phyloP scores from a whole-genome alignment of 2,329 filamentous ascomycete genomes.

The Periglandula ipomoeae region DNA sequence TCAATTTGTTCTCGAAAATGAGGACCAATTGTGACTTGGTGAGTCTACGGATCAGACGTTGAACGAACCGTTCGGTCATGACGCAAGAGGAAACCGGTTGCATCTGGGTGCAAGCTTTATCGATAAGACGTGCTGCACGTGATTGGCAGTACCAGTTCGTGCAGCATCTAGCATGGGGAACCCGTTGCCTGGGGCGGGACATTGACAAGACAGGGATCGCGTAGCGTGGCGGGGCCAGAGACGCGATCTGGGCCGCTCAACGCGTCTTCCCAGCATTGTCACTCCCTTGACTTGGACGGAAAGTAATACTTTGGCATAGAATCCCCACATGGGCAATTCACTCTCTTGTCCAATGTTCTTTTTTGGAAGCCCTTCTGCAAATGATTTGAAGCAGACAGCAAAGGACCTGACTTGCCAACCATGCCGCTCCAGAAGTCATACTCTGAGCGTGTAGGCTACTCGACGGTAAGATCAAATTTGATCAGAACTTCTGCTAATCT shows the following conservation, averaged over 20 bases:
- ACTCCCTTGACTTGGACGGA: slow-evolving; percentile 1
- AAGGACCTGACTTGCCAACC: slow-evolving; percentile 8
- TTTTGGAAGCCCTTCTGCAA: neutral
- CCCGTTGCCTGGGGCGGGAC: neutral
- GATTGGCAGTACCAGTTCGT: neutral
- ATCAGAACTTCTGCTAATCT: too few species aligned
- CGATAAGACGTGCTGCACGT: neutral
- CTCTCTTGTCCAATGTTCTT: neutral
- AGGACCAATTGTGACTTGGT: neutral
- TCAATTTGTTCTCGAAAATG: neutral
- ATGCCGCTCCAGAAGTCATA: slow-evolving; percentile 35
- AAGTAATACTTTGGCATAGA: slow-evolving; percentile 1
- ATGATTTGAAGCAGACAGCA: slow-evolving; percentile 11
- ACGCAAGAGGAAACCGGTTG: slow-evolving; percentile 15
- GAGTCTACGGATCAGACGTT: neutral
- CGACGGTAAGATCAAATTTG: slow-evolving; percentile 20
- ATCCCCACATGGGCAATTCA: slow-evolving; percentile 2
- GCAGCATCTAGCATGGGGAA: neutral
- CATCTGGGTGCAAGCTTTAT: neutral
- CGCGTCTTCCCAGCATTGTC: slow-evolving; percentile 5
- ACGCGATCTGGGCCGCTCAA: slow-evolving; percentile 5
- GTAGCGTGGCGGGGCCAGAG: slow-evolving; percentile 7
- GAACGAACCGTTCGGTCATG: neutral
- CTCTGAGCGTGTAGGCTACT: slow-evolving; percentile 24
- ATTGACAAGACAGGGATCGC: slow-evolving; percentile 1